A percentile compares a stretch with the other conserved stretches of the same genome.
Conservation (phyloP, 1,284 basidiomycete species). For the Xerocomus alliaceus region DNA sequence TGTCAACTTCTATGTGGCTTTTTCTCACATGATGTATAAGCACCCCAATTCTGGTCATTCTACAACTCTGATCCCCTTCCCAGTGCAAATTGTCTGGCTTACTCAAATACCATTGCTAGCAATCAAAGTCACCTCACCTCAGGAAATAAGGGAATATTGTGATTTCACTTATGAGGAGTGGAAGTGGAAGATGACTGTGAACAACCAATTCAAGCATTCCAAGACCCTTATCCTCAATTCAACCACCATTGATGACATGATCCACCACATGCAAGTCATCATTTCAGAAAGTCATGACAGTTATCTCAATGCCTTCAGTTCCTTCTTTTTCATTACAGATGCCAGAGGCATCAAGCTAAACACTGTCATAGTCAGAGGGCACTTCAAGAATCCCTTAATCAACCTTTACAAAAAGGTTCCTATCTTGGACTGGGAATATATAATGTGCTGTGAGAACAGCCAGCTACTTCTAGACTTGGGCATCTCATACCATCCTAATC, state of each 20-base stretch:
- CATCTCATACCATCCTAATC: not conserved
- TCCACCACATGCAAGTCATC: not conserved
- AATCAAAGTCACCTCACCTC: slow-evolving; percentile 4
- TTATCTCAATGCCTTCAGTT: slow-evolving; percentile 5
- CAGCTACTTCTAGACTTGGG: slow-evolving; percentile 10
- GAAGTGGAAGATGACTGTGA: slow-evolving; percentile 18
- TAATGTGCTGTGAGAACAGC: slow-evolving; percentile 1
- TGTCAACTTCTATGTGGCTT: slow-evolving; percentile 14
- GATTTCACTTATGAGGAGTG: slow-evolving; percentile 19
- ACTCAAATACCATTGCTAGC: slow-evolving; percentile 13
- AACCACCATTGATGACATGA: slow-evolving; percentile 1
- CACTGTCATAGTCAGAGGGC: slow-evolving; percentile 6
- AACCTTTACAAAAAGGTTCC: slow-evolving; percentile 9
- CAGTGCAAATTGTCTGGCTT: slow-evolving; percentile 1
- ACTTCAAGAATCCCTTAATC: slow-evolving; percentile 5
- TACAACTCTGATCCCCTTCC: slow-evolving; percentile 1
- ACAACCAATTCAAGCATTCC: slow-evolving; percentile 6
- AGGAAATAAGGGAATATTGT: slow-evolving; percentile 9
- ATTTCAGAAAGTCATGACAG: not conserved
- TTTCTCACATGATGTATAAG: slow-evolving; percentile 18
- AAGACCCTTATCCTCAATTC: slow-evolving; percentile 14
- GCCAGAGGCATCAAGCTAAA: slow-evolving; percentile 14
- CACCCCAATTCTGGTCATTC: not conserved
- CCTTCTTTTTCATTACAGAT: slow-evolving; percentile 15
- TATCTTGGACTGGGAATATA: slow-evolving; percentile 13